Evolutionary conservation across 1,284 basidiomycete species (phyloP), one percentile per base, ranked within the genome.

Genomic region (Ceratobasidium sp.): DNA sequence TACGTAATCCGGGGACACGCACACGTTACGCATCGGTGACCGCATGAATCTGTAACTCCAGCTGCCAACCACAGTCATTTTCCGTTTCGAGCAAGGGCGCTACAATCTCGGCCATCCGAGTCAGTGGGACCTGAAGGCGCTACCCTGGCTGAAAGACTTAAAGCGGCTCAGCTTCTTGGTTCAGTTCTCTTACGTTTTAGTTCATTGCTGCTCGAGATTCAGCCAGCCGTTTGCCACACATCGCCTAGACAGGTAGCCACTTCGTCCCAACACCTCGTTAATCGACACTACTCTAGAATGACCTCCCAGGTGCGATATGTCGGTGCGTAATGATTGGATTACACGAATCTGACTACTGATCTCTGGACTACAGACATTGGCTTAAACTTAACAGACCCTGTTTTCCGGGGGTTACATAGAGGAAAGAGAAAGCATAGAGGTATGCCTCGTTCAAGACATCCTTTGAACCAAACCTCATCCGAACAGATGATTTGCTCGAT

Each of bases 321-420:
- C 23, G 78, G 78, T 79, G 44, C n/a, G 23, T 53, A 53, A 79
- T 28, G 1, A 9, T 33, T 56, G 12, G 13, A 20, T 10, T 13
- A 39, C 7, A 61, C 23, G 4, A 13, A 3, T 28, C 20, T 10
- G 44, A 33, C 40, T 39, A 3, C 28, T 28, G 40, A 42, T 12
- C 4, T 51, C 28, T 15, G 20, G 55, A 33, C 33, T 26, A 44
- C 13, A 80, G 79, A 78, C 64, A 64, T 75, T 56, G 67, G 80
- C 90, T 90, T 91, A 13, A 92, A 92, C 81, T 84, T 92, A 60
- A 91, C 90, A 26, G 91, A 92, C 82, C 89, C 89, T 18, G 86
- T 91, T 7, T 92, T 92, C 83, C 87, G 87, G 78, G 91, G 91
- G n/a, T 81, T 85, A 39, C 86, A 92, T 82, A 88, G 85, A 70